phyloP scores from a whole-genome alignment of 75 land plant genomes.

The Larix kaempferi region DNA sequence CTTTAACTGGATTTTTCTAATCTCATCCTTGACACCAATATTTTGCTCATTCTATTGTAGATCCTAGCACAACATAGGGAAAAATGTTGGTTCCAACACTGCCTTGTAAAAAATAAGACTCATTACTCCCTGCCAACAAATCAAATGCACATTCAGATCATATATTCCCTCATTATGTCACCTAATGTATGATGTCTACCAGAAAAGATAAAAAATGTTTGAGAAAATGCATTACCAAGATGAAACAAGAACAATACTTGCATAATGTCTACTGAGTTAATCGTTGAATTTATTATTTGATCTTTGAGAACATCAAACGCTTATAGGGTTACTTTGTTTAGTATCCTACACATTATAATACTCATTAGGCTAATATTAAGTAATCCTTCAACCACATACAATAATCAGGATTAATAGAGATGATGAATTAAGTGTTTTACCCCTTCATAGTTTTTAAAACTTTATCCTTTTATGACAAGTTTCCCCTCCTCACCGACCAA shows the following conservation, averaged over 20 bases:
- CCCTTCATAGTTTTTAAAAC: conserved; percentile 85
- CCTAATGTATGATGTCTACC: not conserved
- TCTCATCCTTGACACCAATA: too few relatives aligned
- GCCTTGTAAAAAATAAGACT: conserved; percentile 87
- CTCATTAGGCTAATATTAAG: not conserved
- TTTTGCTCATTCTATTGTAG: conserved; percentile 7
- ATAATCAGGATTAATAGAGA: too few relatives aligned
- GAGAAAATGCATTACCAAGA: not conserved
- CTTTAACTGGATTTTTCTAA: too few relatives aligned
- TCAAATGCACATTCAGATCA: not conserved
- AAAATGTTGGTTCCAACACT: conserved; percentile 89
- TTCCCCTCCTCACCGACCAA: conserved; percentile 77
- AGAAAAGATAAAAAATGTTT: not conserved
- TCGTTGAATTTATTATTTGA: conserved; percentile 77
- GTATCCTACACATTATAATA: conserved; percentile 21
- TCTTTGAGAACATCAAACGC: conserved; percentile 79
- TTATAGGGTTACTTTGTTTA: conserved; percentile 92
- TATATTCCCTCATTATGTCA: not conserved
- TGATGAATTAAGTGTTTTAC: conserved; percentile 22
- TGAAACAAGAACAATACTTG: conserved; percentile 27
- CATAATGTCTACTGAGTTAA: conserved; percentile 73
- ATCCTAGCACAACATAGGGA: conserved; percentile 80
- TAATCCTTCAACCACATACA: not conserved
- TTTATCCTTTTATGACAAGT: conserved; percentile 77
- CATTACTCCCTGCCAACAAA: conserved; percentile 37